These are phyloP conservation scores for Cyclostephanos tholiformis DNA, from an alignment of 108 stramenopile genomes.

Conservation along the genomic window DNA sequence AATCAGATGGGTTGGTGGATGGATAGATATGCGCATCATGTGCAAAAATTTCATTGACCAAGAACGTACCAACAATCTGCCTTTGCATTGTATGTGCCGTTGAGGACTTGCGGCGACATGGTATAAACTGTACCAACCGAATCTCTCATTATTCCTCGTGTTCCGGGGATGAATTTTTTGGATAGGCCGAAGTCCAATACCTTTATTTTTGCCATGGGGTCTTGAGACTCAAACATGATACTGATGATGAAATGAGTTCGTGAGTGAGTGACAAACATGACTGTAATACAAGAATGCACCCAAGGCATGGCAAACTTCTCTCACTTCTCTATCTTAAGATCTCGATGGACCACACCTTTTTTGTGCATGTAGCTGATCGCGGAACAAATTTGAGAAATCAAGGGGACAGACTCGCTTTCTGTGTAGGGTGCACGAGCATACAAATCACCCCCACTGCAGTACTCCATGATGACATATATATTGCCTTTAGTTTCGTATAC, in stretches of 20 bases:
- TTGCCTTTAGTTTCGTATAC: conserved; percentile 68
- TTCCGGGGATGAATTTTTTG: conserved; percentile 61
- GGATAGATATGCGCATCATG: conserved; percentile 2
- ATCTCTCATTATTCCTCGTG: conserved; percentile 50
- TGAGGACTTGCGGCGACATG: conserved; percentile 80
- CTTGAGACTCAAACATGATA: conserved; percentile 74
- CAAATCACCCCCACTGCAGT: conserved; percentile 87
- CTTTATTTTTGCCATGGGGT: conserved; percentile 62
- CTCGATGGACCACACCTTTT: conserved; percentile 83
- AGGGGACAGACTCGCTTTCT: conserved; percentile 65
- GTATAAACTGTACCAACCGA: conserved; percentile 83
- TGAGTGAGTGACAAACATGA: conserved; percentile 1
- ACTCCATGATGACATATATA: conserved; percentile 82
- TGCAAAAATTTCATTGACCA: not conserved
- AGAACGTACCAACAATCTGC: conserved; percentile 72
- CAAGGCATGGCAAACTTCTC: not conserved
- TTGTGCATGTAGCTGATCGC: conserved; percentile 84
- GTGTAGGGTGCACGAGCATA: conserved; percentile 82
- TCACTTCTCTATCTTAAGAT: conserved; percentile 61
- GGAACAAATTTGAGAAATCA: conserved; percentile 63
- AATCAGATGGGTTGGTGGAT: not conserved
- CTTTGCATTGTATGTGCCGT: conserved; percentile 72
- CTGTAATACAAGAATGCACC: not conserved
- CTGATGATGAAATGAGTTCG: conserved; percentile 54
- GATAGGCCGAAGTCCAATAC: conserved; percentile 93